phyloP scores from a whole-genome alignment of 495 filamentous ascomycete species.

The Amphirosellinia nigrospora region DNA sequence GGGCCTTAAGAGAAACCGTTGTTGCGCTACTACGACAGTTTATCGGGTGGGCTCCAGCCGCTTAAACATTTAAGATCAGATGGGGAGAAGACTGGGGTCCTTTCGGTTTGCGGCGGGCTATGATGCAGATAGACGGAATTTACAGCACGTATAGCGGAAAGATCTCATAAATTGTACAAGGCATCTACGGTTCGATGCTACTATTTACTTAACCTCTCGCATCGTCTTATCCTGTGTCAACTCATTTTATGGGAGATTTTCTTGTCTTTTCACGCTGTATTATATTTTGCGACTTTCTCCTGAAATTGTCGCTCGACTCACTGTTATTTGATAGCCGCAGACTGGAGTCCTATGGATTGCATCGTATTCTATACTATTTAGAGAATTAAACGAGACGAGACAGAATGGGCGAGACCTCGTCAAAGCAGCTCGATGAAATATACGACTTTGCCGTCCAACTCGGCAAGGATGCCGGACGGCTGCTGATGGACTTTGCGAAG shows the following conservation, averaged over 20 bases:
- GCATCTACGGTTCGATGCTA: background rate
- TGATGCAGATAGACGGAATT: background rate
- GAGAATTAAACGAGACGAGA: background rate
- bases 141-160: slow-evolving; percentile 10
- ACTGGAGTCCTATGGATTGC: background rate
- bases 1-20: background rate
- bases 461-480: slow-evolving; percentile 65
- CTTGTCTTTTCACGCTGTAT: background rate
- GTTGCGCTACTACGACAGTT: background rate
- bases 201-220: background rate
- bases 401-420: slow-evolving; percentile 24
- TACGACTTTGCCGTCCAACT: slow-evolving; percentile 70
- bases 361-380: background rate
- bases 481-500: slow-evolving; percentile 61
- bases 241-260: background rate
- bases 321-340: background rate
- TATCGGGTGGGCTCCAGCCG: background rate
- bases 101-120: slow-evolving; percentile 19
- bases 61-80: background rate
- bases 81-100: background rate
- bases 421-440: slow-evolving; percentile 59
- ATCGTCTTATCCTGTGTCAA: background rate
- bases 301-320: background rate
- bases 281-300: background rate
- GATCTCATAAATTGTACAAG: background rate